Evolutionary conservation across 371 early-diverging fungal species (phyloP).

Genomic region (Amoeboaphelidium protococcarum): DNA sequence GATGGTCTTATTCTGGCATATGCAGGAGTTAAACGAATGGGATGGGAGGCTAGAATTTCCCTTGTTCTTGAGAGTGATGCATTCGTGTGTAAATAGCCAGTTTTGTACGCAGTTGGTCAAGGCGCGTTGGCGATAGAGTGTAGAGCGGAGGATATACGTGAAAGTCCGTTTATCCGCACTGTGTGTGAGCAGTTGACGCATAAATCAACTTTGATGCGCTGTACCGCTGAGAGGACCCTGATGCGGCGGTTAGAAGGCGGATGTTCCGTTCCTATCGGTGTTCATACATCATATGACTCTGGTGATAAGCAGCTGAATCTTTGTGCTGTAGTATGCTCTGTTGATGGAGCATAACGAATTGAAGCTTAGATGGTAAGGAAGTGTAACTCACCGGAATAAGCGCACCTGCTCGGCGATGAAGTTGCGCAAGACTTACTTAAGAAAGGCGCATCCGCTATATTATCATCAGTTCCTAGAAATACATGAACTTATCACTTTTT

Average conservation of each 20-base stretch:
- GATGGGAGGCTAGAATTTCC: constrained; percentile 36
- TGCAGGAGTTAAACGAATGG: constrained; percentile 32
- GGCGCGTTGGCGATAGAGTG: constrained; percentile 75
- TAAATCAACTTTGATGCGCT: constrained; percentile 28
- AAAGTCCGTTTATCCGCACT: not conserved
- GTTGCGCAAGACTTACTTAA: too few relatives aligned
- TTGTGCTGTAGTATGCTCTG: not conserved
- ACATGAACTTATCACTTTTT: too few relatives aligned
- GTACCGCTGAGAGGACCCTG: constrained; percentile 58
- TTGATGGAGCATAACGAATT: not conserved
- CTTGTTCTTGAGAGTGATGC: constrained; percentile 24
- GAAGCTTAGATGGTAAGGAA: too few relatives aligned
- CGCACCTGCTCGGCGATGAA: too few relatives aligned
- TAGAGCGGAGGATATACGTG: constrained; percentile 9
- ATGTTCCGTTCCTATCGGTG: constrained; percentile 86
- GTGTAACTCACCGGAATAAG: too few relatives aligned
- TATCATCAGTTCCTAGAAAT: too few relatives aligned
- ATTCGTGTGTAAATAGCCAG: too few relatives aligned
- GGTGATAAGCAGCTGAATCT: not conserved
- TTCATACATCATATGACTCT: constrained; percentile 13
- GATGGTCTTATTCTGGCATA: constrained; percentile 62
- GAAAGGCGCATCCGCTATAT: too few relatives aligned
- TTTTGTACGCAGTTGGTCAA: constrained; percentile 80
- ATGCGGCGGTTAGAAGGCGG: constrained; percentile 82
- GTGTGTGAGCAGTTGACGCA: constrained; percentile 18